phyloP scores from a whole-genome alignment of 2,329 filamentous ascomycete genomes.

The Neurospora sp. region DNA sequence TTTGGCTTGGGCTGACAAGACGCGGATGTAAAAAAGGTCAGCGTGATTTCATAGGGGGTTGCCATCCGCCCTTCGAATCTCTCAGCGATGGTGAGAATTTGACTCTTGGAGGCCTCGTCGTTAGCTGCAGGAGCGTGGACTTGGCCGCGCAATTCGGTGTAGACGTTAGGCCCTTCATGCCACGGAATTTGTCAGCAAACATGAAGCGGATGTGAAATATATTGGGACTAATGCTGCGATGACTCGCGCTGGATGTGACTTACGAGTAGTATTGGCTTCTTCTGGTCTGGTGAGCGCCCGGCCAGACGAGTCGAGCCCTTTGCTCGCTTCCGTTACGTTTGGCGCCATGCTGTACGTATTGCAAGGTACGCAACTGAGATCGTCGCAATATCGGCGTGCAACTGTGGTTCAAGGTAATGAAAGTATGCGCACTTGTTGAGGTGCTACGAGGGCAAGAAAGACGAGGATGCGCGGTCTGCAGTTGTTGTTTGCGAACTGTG shows the following conservation, averaged over 20 bases:
- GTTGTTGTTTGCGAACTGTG: background rate
- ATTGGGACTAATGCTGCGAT: rapidly evolving
- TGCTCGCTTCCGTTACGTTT: background rate
- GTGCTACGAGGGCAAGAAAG: background rate
- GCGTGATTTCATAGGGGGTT: background rate
- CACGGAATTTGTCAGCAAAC: background rate
- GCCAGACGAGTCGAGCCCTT: background rate
- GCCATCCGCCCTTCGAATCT: background rate
- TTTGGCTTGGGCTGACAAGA: background rate
- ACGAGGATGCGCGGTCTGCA: background rate
- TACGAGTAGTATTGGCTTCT: background rate
- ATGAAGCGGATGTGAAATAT: background rate
- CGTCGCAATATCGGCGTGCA: background rate
- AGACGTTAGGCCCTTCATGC: background rate
- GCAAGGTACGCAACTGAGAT: background rate
- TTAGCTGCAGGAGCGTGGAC: background rate
- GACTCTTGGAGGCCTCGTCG: background rate
- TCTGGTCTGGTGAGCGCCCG: background rate
- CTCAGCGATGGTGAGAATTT: background rate
- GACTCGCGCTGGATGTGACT: background rate
- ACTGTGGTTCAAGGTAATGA: background rate
- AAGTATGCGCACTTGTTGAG: background rate
- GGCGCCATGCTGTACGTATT: background rate
- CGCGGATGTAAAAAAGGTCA: background rate
- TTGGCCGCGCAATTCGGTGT: background rate